These are phyloP conservation scores for Blastocladiella emersonii DNA, from an alignment of 371 early-diverging fungal species.

Conservation along the genomic window DNA sequence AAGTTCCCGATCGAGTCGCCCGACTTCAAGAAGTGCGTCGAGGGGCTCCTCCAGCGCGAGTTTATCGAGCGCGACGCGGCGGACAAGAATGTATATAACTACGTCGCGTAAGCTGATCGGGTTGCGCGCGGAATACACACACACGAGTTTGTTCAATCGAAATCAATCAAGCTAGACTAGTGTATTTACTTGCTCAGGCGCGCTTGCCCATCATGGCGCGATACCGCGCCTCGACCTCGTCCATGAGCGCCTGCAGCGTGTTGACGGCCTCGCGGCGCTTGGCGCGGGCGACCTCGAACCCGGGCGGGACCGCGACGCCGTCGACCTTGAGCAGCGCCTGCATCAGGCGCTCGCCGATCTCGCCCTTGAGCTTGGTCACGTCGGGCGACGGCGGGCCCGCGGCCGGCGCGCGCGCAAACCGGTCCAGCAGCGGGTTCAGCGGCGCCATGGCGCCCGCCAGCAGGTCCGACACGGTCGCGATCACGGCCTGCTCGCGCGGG, in stretches of 20 bases:
- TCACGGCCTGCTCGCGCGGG: background rate
- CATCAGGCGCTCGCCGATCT: constrained; percentile 14
- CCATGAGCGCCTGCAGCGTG: constrained; percentile 16
- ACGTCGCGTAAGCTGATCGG: constrained; percentile 29
- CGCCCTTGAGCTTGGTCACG: constrained; percentile 6
- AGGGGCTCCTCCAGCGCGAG: constrained; percentile 81
- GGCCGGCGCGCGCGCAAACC: background rate
- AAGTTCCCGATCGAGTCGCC: constrained; percentile 29
- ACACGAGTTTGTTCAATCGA: too few species aligned
- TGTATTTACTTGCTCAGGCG: too few species aligned
- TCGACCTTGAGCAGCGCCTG: constrained; percentile 25
- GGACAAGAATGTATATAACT: constrained; percentile 34
- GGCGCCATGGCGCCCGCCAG: background rate
- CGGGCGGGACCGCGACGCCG: constrained; percentile 14
- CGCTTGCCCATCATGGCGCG: too few species aligned
- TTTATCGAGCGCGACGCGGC: constrained; percentile 66
- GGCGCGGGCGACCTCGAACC: constrained; percentile 13
- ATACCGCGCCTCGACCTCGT: constrained; percentile 14
- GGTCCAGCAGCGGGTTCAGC: background rate
- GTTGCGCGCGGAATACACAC: too few species aligned
- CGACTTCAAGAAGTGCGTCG: constrained; percentile 77
- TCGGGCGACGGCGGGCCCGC: background rate
- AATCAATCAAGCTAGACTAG: too few species aligned
- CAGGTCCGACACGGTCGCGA: background rate
- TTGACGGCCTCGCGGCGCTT: constrained; percentile 19